Base-by-base conservation (phyloP, 352 stramenopile species). In the Phytophthora europaea region DNA sequence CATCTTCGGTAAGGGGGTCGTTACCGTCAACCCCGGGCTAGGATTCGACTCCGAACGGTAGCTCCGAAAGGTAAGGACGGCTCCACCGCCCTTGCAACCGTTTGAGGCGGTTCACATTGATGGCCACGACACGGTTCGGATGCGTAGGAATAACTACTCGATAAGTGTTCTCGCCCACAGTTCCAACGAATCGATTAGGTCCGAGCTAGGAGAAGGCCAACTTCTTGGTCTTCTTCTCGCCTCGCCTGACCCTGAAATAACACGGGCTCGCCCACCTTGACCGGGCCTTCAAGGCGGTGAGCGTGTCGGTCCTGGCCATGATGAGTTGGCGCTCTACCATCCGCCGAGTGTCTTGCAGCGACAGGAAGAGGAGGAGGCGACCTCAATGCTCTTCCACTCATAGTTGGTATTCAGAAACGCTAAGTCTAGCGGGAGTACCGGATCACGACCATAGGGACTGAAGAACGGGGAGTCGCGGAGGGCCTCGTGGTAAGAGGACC, bases 251-350 rank as follows among this genome's bases (percentile, higher is more conserved):
- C 6, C 47, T 23, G n/a, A 66, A 62, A 62, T 43, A 43, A 72
- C 1, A 66, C 65, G 12, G 23, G 58, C 9, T 59, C 38, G 2
- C 56, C 56, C 2, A 48, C 18, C 8, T 61, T 48, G 26, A 43
- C 28, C 38, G 61, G 58, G 33, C 18, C 15, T 4, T 22, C 18
- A 10, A 73, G 12, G 12, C 53, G 28, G 20, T 20, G 18, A 2
- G 47, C 51, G 23, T 67, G 57, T 18, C 43, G 36, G 6, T 15
- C 36, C 6, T 43, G 36, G 36, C 36, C 3, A 6, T 50, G 6
- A 65, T 3, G 18, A 73, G 23, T 26, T 73, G 66, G 0, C 57
- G n/a, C 3, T 67, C 36, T 2, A 67, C 65, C 8, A 67, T 13
- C 0, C 10, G 12, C 1, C 65, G 8, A 0, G 65, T 61, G 5